Conservation (phyloP, 2,329 filamentous ascomycete species). For the Aphanoascus verrucosus region DNA sequence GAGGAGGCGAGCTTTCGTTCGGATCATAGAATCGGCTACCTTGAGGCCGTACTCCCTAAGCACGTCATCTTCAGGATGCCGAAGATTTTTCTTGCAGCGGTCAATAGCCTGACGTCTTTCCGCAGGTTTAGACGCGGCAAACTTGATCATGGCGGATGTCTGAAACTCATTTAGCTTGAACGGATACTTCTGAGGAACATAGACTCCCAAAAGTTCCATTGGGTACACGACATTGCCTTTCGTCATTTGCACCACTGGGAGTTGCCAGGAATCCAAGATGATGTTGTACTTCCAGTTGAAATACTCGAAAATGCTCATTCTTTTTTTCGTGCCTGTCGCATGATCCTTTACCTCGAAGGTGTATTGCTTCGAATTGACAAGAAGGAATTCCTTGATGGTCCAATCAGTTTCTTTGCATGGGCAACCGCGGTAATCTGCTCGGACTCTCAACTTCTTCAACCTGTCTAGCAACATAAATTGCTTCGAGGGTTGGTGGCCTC, state of each 20-base stretch:
- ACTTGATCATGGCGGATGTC: slow-evolving; percentile 83
- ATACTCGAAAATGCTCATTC: slow-evolving; percentile 50
- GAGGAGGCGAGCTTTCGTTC: slow-evolving; percentile 60
- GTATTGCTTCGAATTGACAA: slow-evolving; percentile 34
- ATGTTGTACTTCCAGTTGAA: slow-evolving; percentile 44
- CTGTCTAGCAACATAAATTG: slow-evolving; percentile 23
- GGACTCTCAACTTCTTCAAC: slow-evolving; percentile 31
- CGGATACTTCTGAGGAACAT: slow-evolving; percentile 46
- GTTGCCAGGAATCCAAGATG: slow-evolving; percentile 33
- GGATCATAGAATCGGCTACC: slow-evolving; percentile 54
- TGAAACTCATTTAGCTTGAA: slow-evolving; percentile 51
- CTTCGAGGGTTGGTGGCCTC: slow-evolving; percentile 19
- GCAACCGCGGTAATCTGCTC: slow-evolving; percentile 28
- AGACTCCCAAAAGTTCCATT: slow-evolving; percentile 45
- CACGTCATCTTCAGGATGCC: slow-evolving; percentile 59
- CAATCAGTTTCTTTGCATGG: slow-evolving; percentile 34
- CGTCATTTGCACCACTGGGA: slow-evolving; percentile 51
- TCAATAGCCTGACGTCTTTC: slow-evolving; percentile 60
- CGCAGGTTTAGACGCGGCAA: slow-evolving; percentile 67
- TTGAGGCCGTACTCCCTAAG: slow-evolving; percentile 63
- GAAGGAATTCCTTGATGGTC: slow-evolving; percentile 42
- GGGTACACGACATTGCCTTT: slow-evolving; percentile 45
- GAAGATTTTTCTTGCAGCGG: slow-evolving; percentile 53
- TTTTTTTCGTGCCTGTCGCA: slow-evolving; percentile 34
- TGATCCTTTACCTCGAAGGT: slow-evolving; percentile 34